These are phyloP conservation scores for Nicotiana obtusifolia DNA, from an alignment of 257 asterid genomes.

Conservation along the genomic window DNA sequence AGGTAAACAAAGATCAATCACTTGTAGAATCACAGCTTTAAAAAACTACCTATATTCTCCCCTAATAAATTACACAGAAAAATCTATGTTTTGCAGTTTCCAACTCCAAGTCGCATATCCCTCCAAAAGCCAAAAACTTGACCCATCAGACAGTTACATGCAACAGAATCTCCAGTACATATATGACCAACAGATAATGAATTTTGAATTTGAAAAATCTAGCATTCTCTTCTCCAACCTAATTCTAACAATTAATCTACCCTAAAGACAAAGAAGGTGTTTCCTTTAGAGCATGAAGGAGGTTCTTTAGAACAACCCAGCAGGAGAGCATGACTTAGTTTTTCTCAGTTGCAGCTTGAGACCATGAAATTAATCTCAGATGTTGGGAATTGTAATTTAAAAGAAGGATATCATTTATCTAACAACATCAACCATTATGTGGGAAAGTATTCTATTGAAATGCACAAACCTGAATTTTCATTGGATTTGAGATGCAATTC, in stretches of 20 bases:
- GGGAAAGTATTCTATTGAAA: slow-evolving; percentile 1
- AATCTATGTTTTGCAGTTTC: not conserved
- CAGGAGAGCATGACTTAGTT: not conserved
- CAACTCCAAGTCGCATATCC: not conserved
- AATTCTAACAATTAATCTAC: not conserved
- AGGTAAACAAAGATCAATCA: slow-evolving; percentile 11
- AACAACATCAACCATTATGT: not conserved
- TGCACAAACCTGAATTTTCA: slow-evolving; percentile 36
- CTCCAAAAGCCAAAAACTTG: not conserved
- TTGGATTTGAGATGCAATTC: slow-evolving; percentile 27
- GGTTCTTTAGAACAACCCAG: not conserved
- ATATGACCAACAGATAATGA: not conserved
- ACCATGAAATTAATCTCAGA: slow-evolving; percentile 3
- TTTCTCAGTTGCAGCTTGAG: not conserved
- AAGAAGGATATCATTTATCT: slow-evolving; percentile 2
- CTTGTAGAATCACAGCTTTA: not conserved
- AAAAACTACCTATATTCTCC: slow-evolving; percentile 11
- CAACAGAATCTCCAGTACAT: not conserved
- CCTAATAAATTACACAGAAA: not conserved
- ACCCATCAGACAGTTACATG: not conserved
- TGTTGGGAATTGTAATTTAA: not conserved
- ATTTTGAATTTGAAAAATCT: not conserved
- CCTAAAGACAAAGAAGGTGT: not conserved
- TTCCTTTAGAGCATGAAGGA: not conserved
- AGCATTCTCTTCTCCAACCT: not conserved